Evolutionary conservation across 164 flowering plant genomes (phyloP), one percentile per base, ranked within the genome.

Genomic region (Berberis vulgaris): DNA sequence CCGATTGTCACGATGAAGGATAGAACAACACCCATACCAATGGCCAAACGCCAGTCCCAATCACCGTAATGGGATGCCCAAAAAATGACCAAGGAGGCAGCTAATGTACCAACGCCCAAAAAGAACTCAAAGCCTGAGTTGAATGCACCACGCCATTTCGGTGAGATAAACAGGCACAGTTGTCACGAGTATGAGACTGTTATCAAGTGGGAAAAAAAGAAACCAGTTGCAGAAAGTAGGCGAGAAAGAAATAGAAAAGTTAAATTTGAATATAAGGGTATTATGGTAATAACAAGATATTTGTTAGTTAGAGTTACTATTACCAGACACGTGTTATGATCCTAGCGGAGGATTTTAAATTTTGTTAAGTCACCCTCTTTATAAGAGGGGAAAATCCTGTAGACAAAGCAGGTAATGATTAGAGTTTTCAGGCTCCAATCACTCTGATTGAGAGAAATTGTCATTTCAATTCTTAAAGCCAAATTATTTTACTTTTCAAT

Each of bases 101-200:
- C 1, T 41, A 57, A 43, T 3, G 41, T 45, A 6, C 60, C 60
- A 1, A 41, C 1, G 0, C 45, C 11, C 7, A 57, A 2, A 42
- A 57, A 57, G 1, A 57, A 39, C 7, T 57, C 10, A 9, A 57
- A 57, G 6, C 60, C 44, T 41, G 44, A 7, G 41, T 57, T 57
- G 9, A 57, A 57, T 42, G 60, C 60, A 40, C 60, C 60, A 4
- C 60, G 60, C 60, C 60, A 57, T 57, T 41, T 39, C 41, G 60
- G 43, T 56, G 43, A 41, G 59, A 38, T 41, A 56, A 41, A 38
- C 59, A 9, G 59, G 59, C 13, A 41, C 59, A 2, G 59, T 9
- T 9, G 6, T 49, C 11, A 26, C 26, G 26, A 26, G 26, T 26
- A 26, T 26, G 26, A 26, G 26, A 26, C 26, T 26, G 26, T 26